Evolutionary conservation across 2,329 filamentous ascomycete genomes (phyloP).

Genomic region (Hirsutella thompsonii): DNA sequence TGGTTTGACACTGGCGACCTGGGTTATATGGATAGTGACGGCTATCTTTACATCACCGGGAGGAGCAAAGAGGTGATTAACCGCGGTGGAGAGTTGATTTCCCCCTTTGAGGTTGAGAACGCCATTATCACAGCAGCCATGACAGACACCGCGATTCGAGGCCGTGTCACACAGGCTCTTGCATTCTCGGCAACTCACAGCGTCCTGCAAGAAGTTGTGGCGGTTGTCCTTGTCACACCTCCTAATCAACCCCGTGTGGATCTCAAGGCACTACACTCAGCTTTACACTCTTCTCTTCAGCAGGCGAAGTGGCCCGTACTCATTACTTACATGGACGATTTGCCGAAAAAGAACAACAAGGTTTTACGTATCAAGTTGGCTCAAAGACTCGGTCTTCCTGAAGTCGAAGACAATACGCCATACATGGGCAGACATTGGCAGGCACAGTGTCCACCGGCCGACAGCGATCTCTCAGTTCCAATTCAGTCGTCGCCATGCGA

Average conservation of each 20-base stretch:
- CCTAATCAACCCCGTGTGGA: constrained; percentile 28
- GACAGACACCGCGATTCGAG: constrained; percentile 27
- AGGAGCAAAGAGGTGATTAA: constrained; percentile 45
- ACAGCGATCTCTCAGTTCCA: constrained; percentile 28
- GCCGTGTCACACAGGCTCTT: constrained; percentile 33
- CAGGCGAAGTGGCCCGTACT: constrained; percentile 39
- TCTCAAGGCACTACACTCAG: constrained; percentile 32
- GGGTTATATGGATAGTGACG: constrained; percentile 35
- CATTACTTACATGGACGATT: constrained; percentile 40
- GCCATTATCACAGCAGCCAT: constrained; percentile 35
- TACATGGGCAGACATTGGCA: constrained; percentile 34
- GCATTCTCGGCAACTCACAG: constrained; percentile 40
- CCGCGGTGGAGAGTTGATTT: constrained; percentile 44
- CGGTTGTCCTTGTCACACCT: constrained; percentile 36
- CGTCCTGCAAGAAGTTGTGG: constrained; percentile 42
- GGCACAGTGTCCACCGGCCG: constrained; percentile 32
- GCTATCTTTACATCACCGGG: constrained; percentile 40
- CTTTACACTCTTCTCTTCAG: constrained; percentile 32
- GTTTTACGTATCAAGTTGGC: constrained; percentile 39
- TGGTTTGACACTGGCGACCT: constrained; percentile 45
- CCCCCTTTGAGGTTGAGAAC: constrained; percentile 45
- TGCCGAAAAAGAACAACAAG: constrained; percentile 44
- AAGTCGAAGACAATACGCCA: constrained; percentile 29
- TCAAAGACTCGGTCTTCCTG: constrained; percentile 30
- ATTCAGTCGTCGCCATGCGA: constrained; percentile 23